Base-by-base conservation (phyloP, 371 early-diverging fungal genomes). In the Quaeritorhiza haematococci region DNA sequence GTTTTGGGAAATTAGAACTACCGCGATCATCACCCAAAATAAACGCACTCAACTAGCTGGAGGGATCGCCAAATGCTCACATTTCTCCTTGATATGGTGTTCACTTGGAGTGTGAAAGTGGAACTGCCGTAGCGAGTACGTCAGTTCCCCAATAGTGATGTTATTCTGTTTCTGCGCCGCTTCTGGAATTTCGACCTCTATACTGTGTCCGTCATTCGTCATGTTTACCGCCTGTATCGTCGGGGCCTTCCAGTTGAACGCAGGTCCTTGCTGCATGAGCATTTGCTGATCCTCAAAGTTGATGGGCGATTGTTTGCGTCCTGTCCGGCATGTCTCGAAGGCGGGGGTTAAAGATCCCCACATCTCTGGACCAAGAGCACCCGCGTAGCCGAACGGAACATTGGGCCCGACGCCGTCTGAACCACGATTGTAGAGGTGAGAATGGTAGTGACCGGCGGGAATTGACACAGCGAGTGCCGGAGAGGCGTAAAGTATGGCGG, bases 81-180 rank as follows among this genome's bases (percentile, higher is more conserved):
- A 56, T 29, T 8, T 10, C 44, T 61, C 57, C 27, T 68, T 19
- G 50, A 77, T 49, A 33, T 68, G 66, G 56, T 79, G 79, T 49
- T 79, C 79, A 15, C 70, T 66, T 1, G 80, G 76, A 1, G 71
- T 56, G 55, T 80, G 79, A 65, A 76, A 73, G 55, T 78, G 80
- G 59, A 78, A 75, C 19, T 70, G 52, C 21, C 44, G 21, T 33
- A 78, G 46, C 15, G 44, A 30, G 53, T 64, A 74, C 10, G 17
- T 42, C 33, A 64, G 49, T 51, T 33, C 32, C 24, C 15, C 33
- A 10, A 43, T 17, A 19, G 10, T 19, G 33, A n/a, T 32, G 8
- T 15, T 26, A 29, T 30, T 23, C 33, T 33, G 32, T 10, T 17
- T 45, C 10, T n/a, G 49, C 13, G 13, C n/a, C 21, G 27, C 29